Base-by-base conservation (phyloP, 1,284 basidiomycete genomes). In the Peniophora sp. region DNA sequence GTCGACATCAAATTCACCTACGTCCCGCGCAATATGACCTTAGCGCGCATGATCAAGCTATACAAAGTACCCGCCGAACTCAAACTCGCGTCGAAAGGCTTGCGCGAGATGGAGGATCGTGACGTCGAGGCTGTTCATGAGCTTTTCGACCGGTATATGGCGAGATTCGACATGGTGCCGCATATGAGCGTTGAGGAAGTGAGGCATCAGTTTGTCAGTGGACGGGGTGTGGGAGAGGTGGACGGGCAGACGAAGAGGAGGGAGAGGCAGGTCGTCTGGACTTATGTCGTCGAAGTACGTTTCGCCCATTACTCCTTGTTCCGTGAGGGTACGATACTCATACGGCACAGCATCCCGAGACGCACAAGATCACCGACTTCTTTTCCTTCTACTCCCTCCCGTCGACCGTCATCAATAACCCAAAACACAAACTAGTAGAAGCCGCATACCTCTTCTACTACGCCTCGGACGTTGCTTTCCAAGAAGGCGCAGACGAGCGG, bases 311-410 rank as follows among this genome's bases (percentile, higher is more conserved):
- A 20, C 38, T 32, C 46, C 22, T 22, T 51, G 39, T 45, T 20
- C 48, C 43, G 19, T 14, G 16, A 41, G 23, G 24, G n/a, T 22
- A 10, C 24, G 9, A 20, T 22, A 23, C n/a, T 25, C 9, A 41
- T 25, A 50, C 59, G 16, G 47, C 52, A 6, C 53, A 97, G 92
- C 79, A 97, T 65, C 86, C 88, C 0, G 70, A 79, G 50, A 89
- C 88, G 3, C 81, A 88, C 53, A 77, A 79, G 52, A 89, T 99
- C 61, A 97, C 95, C 2, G 97, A 99, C 69, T 87, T 96, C 63
- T 87, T 98, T 67, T 96, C 96, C 6, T 97, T 98, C 74, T 99
- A 97, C 69, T 91, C 90, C 8, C 81, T 99, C 19, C 96, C 97
- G 0, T 98, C 95, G 3, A 90, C 90, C 2, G 82, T 96, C 52